These are phyloP conservation scores for Fraxinus anomala DNA, from an alignment of 257 asterid species.

Conservation along the genomic window DNA sequence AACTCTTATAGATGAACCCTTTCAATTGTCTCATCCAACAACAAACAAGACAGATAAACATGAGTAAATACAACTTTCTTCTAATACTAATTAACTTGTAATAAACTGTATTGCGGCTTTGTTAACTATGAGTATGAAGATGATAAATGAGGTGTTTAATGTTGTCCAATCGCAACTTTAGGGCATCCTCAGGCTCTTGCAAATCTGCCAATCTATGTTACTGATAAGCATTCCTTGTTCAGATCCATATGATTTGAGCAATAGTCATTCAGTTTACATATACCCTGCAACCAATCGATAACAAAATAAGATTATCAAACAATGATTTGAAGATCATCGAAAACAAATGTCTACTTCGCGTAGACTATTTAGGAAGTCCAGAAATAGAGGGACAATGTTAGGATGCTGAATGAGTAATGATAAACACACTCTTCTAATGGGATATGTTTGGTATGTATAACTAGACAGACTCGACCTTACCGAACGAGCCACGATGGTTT, in stretches of 20 bases:
- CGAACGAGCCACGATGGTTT: too few relatives aligned
- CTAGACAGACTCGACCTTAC: neutral
- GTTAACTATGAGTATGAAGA: neutral
- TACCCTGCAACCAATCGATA: constrained; percentile 32
- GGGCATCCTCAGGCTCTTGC: neutral
- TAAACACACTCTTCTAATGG: neutral
- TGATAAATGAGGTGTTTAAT: constrained; percentile 4
- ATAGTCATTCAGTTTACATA: constrained; percentile 29
- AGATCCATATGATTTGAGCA: neutral
- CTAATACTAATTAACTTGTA: constrained; percentile 3
- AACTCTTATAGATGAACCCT: neutral
- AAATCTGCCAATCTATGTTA: neutral
- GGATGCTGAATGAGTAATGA: neutral
- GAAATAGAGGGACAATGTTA: neutral
- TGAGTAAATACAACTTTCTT: neutral
- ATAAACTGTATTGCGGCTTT: neutral
- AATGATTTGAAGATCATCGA: neutral
- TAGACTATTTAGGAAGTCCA: neutral
- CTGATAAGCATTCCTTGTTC: constrained; percentile 2
- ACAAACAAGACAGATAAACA: neutral
- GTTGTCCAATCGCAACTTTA: neutral
- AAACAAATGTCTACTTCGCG: neutral
- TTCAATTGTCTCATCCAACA: neutral
- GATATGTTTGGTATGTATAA: neutral
- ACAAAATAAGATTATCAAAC: neutral